Percentiles rank a stretch among this genome's conserved stretches.
phyloP scores from a whole-genome alignment of 371 early-diverging fungal genomes.

The Circinella minor region DNA sequence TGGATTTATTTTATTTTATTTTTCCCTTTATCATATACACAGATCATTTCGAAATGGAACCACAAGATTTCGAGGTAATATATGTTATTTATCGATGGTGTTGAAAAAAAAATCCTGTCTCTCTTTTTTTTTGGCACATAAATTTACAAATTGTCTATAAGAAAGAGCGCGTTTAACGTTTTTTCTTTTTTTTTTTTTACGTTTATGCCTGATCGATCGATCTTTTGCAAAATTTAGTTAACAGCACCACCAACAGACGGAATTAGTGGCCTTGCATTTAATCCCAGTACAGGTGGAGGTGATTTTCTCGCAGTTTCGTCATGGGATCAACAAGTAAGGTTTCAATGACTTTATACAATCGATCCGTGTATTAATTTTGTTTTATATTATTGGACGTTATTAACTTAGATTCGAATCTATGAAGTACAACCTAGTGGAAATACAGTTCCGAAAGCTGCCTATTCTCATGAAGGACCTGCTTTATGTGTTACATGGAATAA shows the following conservation, averaged over 20 bases:
- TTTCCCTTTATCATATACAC: too few species aligned
- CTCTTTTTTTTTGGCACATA: not conserved
- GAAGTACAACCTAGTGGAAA: constrained; percentile 79
- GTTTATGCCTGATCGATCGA: constrained; percentile 5
- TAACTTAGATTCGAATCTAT: constrained; percentile 83
- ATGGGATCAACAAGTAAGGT: constrained; percentile 87
- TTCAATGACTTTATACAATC: too few species aligned
- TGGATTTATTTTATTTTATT: too few species aligned
- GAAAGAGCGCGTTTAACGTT: constrained; percentile 3
- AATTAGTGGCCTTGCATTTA: constrained; percentile 78
- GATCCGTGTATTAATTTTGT: not conserved
- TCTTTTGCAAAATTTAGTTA: constrained; percentile 41
- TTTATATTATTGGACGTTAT: not conserved
- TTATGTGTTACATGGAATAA: constrained; percentile 88
- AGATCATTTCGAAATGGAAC: not conserved
- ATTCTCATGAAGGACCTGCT: constrained; percentile 85
- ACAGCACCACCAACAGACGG: constrained; percentile 72
- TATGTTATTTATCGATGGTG: too few species aligned
- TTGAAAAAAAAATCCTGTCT: too few species aligned
- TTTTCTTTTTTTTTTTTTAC: not conserved
- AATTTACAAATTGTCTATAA: not conserved
- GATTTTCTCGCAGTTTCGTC: constrained; percentile 84
- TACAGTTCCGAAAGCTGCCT: constrained; percentile 78
- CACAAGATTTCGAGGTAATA: constrained; percentile 6
- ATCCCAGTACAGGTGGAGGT: constrained; percentile 64